These are phyloP conservation scores for Blastosporella zonata DNA, from an alignment of 1,284 basidiomycete genomes.

Conservation along the genomic window DNA sequence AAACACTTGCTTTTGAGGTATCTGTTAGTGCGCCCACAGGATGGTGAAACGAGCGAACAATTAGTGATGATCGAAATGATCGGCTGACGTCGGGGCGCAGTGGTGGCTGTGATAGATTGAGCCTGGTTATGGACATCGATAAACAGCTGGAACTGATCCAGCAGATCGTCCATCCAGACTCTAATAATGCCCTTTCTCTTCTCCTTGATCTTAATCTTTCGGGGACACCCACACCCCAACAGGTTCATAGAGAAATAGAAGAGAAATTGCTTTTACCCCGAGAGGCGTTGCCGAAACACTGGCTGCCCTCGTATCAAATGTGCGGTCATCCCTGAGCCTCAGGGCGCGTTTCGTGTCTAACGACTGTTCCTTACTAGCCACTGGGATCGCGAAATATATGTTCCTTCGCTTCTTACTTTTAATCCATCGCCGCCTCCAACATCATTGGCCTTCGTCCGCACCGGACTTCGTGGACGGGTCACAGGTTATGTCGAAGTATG, in stretches of 20 bases:
- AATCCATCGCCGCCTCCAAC: slow-evolving; percentile 77
- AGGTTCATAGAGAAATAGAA: slow-evolving; percentile 66
- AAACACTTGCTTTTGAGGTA: background rate
- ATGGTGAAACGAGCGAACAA: slow-evolving; percentile 7
- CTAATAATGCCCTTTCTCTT: slow-evolving; percentile 39
- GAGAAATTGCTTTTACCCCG: slow-evolving; percentile 65
- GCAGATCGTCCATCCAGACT: slow-evolving; percentile 43
- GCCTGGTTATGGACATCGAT: slow-evolving; percentile 27
- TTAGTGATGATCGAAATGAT: slow-evolving; percentile 14
- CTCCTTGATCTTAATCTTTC: slow-evolving; percentile 55
- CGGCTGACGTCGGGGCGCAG: background rate
- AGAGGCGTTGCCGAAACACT: slow-evolving; percentile 59
- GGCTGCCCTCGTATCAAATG: slow-evolving; percentile 77
- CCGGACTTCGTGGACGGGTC: slow-evolving; percentile 78
- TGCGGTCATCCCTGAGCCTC: slow-evolving; percentile 35
- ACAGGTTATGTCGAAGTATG: slow-evolving; percentile 77
- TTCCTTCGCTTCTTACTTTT: slow-evolving; percentile 61
- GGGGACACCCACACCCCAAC: slow-evolving; percentile 51
- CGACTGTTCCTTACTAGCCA: slow-evolving; percentile 48
- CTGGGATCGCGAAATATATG: slow-evolving; percentile 61
- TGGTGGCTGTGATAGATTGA: slow-evolving; percentile 20
- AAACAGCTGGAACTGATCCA: slow-evolving; percentile 39
- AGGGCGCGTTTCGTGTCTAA: slow-evolving; percentile 19
- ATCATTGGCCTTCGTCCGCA: slow-evolving; percentile 69
- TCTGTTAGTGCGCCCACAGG: background rate